Evolutionary conservation across 345 rosid species (phyloP).

Genomic region (Diplotaxis tenuifolia): DNA sequence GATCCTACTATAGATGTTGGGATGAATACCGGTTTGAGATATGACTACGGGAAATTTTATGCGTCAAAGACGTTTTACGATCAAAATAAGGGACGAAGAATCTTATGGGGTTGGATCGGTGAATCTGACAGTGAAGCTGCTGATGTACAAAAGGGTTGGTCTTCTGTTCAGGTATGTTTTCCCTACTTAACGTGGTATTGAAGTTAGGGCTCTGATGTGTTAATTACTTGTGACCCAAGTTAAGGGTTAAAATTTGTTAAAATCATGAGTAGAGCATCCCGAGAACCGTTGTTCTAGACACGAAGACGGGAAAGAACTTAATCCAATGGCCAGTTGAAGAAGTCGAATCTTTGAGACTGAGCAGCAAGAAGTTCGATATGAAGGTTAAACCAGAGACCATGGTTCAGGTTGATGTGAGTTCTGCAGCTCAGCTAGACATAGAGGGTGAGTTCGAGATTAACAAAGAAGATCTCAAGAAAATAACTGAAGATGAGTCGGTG

Average conservation of each 20-base stretch:
- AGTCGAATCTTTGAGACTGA: slow-evolving; percentile 58
- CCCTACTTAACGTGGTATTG: neutral
- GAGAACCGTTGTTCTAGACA: slow-evolving; percentile 61
- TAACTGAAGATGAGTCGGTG: slow-evolving; percentile 33
- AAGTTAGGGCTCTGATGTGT: neutral
- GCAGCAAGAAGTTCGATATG: slow-evolving; percentile 48
- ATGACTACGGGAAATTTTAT: slow-evolving; percentile 35
- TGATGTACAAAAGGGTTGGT: slow-evolving; percentile 56
- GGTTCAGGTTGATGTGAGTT: slow-evolving; percentile 51
- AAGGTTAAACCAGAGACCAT: slow-evolving; percentile 52
- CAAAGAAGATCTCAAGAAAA: slow-evolving; percentile 10
- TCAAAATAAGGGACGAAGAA: slow-evolving; percentile 21
- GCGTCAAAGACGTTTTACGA: slow-evolving; percentile 40
- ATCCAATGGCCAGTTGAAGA: slow-evolving; percentile 88
- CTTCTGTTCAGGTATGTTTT: slow-evolving; percentile 57
- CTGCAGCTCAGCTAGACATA: slow-evolving; percentile 72
- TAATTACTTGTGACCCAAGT: neutral
- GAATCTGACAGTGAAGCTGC: slow-evolving; percentile 32
- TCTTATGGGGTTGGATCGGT: slow-evolving; percentile 40
- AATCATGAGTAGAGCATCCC: slow-evolving; percentile 54
- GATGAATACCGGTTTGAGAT: slow-evolving; percentile 10
- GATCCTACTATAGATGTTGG: slow-evolving; percentile 27
- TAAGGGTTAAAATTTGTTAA: neutral
- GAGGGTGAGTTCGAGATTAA: slow-evolving; percentile 56
- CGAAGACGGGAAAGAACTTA: slow-evolving; percentile 56